Evolutionary conservation across 2,329 filamentous ascomycete genomes (phyloP).

Genomic region (Cladosporium sp.): DNA sequence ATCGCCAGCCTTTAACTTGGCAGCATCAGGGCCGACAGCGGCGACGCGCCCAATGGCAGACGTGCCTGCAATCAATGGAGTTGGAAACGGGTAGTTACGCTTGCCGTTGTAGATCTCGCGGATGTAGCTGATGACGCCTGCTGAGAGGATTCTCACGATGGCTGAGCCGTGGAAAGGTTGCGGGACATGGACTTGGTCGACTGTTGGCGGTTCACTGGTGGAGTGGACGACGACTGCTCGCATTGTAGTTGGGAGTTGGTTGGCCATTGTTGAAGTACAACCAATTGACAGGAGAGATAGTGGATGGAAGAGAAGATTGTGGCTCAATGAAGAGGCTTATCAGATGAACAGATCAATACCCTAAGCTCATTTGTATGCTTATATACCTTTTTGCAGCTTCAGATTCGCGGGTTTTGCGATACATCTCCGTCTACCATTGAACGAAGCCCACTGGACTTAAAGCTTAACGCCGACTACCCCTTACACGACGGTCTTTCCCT

Average conservation of each 20-base stretch:
- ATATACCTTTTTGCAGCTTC: too few relatives aligned
- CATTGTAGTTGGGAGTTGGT: slow-evolving; percentile 14
- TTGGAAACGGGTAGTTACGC: slow-evolving; percentile 31
- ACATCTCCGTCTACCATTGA: too few relatives aligned
- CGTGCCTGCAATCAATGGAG: slow-evolving; percentile 34
- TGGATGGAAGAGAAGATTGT: too few relatives aligned
- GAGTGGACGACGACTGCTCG: slow-evolving; percentile 17
- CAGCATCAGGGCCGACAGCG: slow-evolving; percentile 36
- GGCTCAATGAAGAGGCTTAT: too few relatives aligned
- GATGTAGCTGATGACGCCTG: slow-evolving; percentile 39
- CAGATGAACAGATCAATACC: too few relatives aligned
- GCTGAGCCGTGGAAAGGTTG: slow-evolving; percentile 32
- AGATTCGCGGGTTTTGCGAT: too few relatives aligned
- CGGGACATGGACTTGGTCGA: slow-evolving; percentile 15
- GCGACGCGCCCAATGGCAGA: slow-evolving; percentile 36
- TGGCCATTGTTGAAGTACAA: background rate
- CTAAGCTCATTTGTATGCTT: too few relatives aligned
- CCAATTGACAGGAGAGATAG: background rate
- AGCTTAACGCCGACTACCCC: too few relatives aligned
- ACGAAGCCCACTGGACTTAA: too few relatives aligned
- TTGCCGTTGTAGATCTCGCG: slow-evolving; percentile 39
- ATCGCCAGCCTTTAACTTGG: slow-evolving; percentile 33
- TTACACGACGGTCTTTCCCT: background rate
- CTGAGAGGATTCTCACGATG: slow-evolving; percentile 37
- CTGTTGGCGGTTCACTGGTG: slow-evolving; percentile 14